Evolutionary conservation across 2,329 filamentous ascomycete genomes (phyloP).

Genomic region (Elsinoe arachidis): DNA sequence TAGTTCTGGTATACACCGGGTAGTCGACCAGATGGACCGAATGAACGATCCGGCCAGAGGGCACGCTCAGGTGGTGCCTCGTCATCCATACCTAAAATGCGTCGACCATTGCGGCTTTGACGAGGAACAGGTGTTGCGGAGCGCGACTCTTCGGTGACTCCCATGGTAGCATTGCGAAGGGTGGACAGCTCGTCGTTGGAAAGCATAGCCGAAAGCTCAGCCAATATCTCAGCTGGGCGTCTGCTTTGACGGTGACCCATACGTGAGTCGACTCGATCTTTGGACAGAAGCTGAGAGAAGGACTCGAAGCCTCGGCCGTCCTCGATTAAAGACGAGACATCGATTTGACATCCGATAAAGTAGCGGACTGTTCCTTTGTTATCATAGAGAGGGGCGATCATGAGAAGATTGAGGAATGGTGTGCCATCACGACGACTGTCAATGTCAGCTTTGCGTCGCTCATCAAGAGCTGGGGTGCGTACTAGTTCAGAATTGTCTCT

Average conservation of each 20-base stretch:
- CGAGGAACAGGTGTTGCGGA: constrained; percentile 14
- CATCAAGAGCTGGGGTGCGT: not conserved
- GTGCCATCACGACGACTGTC: constrained; percentile 29
- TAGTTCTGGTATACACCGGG: constrained; percentile 40
- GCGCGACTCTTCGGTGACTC: constrained; percentile 15
- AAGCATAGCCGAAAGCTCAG: constrained; percentile 25
- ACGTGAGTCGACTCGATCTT: constrained; percentile 24
- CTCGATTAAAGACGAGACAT: constrained; percentile 31
- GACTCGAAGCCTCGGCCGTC: constrained; percentile 30
- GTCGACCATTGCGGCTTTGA: constrained; percentile 13
- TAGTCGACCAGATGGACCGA: constrained; percentile 28
- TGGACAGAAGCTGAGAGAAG: constrained; percentile 27
- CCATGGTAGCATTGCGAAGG: constrained; percentile 21
- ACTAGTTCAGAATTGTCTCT: constrained; percentile 38
- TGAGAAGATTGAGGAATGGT: constrained; percentile 34
- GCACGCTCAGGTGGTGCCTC: constrained; percentile 20
- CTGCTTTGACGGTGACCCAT: constrained; percentile 19
- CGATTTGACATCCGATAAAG: constrained; percentile 33
- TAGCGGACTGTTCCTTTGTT: constrained; percentile 34
- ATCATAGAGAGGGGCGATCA: constrained; percentile 34
- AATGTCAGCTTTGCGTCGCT: not conserved
- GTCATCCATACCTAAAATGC: constrained; percentile 26
- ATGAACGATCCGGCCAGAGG: constrained; percentile 25
- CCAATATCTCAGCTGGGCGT: constrained; percentile 22
- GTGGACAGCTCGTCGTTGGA: constrained; percentile 26